A percentile compares a stretch with the other conserved stretches of the same genome.
Conservation (phyloP, 768 basidiomycete species). For the Myochromella boudieri region DNA sequence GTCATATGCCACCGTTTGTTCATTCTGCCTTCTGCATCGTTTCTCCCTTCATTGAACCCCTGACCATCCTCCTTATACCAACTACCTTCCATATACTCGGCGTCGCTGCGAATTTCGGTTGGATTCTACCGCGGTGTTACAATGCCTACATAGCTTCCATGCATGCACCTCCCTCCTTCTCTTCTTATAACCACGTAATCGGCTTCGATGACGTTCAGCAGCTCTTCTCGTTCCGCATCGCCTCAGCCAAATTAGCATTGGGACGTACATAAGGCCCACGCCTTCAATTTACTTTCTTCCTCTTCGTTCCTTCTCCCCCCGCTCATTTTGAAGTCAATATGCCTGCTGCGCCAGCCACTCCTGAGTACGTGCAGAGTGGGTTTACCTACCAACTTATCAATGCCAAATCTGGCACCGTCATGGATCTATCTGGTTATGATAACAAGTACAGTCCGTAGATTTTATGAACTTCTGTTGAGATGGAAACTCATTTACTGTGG, state of each 20-base stretch:
- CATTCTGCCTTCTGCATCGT: no score
- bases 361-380: conserved; percentile 34
- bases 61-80: no score
- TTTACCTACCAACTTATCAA: conserved; percentile 48
- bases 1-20: no score
- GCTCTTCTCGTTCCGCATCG: conserved; percentile 7
- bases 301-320: background rate
- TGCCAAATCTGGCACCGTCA: conserved; percentile 47
- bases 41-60: conserved; percentile 4
- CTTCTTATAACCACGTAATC: background rate
- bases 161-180: background rate
- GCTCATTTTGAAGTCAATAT: background rate
- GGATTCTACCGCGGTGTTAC: background rate
- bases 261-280: conserved; percentile 6
- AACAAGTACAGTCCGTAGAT: conserved; percentile 40
- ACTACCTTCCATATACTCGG: no score
- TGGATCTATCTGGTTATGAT: conserved; percentile 58
- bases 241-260: conserved; percentile 5
- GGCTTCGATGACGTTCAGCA: conserved; percentile 1
- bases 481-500: background rate
- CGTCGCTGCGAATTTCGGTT: no score
- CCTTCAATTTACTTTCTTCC: background rate
- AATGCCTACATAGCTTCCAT: background rate
- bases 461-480: background rate
- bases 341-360: conserved; percentile 12